phyloP scores from a whole-genome alignment of 179 eudicot genomes.

The Silene vulgaris region DNA sequence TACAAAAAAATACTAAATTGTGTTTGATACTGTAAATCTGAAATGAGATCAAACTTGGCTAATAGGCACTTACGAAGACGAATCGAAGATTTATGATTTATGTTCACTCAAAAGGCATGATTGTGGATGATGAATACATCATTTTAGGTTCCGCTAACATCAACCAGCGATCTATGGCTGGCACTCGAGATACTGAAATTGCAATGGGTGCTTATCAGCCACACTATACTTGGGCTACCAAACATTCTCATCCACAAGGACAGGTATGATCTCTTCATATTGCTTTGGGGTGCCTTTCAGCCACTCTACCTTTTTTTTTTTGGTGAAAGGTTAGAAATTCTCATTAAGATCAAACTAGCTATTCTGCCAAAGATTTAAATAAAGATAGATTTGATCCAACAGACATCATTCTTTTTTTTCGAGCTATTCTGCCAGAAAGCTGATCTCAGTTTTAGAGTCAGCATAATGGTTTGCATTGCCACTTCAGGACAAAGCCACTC shows the following conservation, averaged over 20 bases:
- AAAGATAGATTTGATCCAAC: too few species aligned
- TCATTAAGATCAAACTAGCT: too few species aligned
- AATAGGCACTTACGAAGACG: conserved; percentile 27
- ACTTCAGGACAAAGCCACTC: too few species aligned
- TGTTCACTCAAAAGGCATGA: conserved; percentile 46
- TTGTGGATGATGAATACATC: conserved; percentile 43
- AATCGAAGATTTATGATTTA: conserved; percentile 42
- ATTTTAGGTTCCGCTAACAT: conserved; percentile 43
- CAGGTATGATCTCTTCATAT: conserved; percentile 20
- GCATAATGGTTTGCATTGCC: too few species aligned
- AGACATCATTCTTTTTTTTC: too few species aligned
- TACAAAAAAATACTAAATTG: neutral
- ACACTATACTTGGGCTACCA: conserved; percentile 34
- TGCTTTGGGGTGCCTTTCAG: too few species aligned
- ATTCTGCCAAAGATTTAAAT: too few species aligned
- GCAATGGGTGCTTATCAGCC: conserved; percentile 50
- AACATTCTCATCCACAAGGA: conserved; percentile 28
- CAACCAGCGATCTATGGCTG: conserved; percentile 44
- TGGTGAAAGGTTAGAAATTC: too few species aligned
- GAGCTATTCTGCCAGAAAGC: too few species aligned
- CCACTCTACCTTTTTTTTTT: too few species aligned
- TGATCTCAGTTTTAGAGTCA: too few species aligned
- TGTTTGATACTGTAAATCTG: conserved; percentile 8
- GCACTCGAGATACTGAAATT: conserved; percentile 42
- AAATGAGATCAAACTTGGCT: neutral